Evolutionary conservation across 2,329 filamentous ascomycete species (phyloP).

Genomic region (Calonectria henricotiae): DNA sequence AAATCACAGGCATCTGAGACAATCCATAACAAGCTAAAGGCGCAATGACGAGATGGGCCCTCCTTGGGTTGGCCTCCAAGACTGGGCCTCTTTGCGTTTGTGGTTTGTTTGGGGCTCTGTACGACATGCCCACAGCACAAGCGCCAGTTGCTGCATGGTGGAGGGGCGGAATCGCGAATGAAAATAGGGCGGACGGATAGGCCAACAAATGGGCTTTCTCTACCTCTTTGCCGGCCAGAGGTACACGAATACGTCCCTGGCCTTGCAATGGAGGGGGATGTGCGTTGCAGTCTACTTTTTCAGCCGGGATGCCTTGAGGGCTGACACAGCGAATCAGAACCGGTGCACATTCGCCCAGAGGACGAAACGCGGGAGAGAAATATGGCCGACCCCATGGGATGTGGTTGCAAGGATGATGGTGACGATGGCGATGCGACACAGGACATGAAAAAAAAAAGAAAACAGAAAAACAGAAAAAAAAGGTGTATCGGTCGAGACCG

Average conservation of each 20-base stretch:
- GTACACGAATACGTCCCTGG: conserved; percentile 7
- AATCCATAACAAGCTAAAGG: not conserved
- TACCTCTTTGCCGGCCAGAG: not conserved
- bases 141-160: conserved; percentile 16
- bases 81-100: conserved; percentile 1
- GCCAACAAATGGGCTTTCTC: not conserved
- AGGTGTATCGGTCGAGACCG: conserved; percentile 16
- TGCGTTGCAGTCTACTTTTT: conserved; percentile 10
- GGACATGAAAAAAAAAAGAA: conserved; percentile 14
- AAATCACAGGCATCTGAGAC: not conserved
- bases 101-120: conserved; percentile 18
- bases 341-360: conserved; percentile 1
- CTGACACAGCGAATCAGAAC: conserved; percentile 8
- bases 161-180: conserved; percentile 21
- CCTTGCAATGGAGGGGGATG: not conserved
- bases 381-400: not conserved
- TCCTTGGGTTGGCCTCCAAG: not conserved
- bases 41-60: not conserved
- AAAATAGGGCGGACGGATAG: conserved; percentile 21
- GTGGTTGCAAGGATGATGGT: conserved; percentile 9
- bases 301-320: conserved; percentile 11
- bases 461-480: conserved; percentile 5
- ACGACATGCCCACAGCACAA: conserved; percentile 11
- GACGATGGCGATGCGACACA: conserved; percentile 6
- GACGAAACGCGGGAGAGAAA: conserved; percentile 1